A percentile compares a stretch with the other conserved stretches of the same genome.
phyloP scores from a whole-genome alignment of 2,329 filamentous ascomycete genomes.

The Epichloe elymi region DNA sequence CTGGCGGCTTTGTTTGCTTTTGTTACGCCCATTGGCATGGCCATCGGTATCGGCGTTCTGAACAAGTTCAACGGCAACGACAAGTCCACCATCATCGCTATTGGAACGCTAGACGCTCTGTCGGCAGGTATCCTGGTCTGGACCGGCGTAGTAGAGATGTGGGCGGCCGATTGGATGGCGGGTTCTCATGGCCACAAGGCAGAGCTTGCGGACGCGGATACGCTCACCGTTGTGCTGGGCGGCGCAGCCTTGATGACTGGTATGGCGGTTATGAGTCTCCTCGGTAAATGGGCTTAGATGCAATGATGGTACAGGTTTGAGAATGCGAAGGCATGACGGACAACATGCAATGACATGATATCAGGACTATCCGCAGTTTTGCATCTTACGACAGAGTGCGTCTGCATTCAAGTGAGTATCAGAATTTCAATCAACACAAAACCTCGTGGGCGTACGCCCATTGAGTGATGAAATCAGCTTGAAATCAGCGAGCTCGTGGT shows the following conservation, averaged over 20 bases:
- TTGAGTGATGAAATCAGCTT: not conserved
- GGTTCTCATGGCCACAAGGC: conserved; percentile 25
- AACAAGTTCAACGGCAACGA: conserved; percentile 62
- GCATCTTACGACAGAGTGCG: not conserved
- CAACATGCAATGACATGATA: not conserved
- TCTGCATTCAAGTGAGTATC: not conserved
- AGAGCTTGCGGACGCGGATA: conserved; percentile 40
- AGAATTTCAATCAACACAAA: not conserved
- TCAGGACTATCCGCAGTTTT: not conserved
- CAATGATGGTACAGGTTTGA: not conserved
- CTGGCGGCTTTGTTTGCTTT: conserved; percentile 54
- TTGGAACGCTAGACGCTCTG: conserved; percentile 61
- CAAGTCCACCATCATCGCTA: conserved; percentile 51
- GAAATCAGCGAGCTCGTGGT: not conserved
- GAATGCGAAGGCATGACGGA: not conserved
- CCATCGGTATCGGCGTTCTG: conserved; percentile 62
- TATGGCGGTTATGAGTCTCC: conserved; percentile 54
- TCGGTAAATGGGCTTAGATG: conserved; percentile 60
- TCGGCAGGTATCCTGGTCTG: conserved; percentile 67
- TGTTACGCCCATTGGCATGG: conserved; percentile 68
- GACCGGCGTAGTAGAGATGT: conserved; percentile 72
- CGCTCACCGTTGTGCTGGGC: conserved; percentile 35
- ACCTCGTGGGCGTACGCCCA: not conserved
- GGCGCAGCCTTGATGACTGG: conserved; percentile 44
- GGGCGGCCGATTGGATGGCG: conserved; percentile 58